phyloP scores from a whole-genome alignment of 495 filamentous ascomycete genomes.

The Penicillium goetzii region DNA sequence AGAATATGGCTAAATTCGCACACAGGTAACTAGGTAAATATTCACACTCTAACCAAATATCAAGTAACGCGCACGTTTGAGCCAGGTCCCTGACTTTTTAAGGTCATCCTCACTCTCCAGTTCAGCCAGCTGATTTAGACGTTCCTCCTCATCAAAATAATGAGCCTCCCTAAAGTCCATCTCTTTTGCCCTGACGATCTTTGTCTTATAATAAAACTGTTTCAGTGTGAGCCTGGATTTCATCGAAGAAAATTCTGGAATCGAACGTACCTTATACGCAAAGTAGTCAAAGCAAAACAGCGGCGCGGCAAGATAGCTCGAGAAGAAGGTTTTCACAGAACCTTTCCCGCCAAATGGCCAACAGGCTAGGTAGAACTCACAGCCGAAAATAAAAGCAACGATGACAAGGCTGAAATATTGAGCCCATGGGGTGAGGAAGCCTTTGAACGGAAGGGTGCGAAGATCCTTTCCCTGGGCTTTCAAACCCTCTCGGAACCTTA shows the following conservation, averaged over 20 bases:
- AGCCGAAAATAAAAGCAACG: conserved; percentile 63
- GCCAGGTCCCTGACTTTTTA: conserved; percentile 13
- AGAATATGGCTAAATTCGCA: too few relatives aligned
- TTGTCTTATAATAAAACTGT: conserved; percentile 30
- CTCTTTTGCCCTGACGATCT: conserved; percentile 28
- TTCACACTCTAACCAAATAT: conserved; percentile 21
- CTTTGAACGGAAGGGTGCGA: conserved; percentile 58
- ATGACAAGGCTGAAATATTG: conserved; percentile 60
- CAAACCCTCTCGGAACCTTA: conserved; percentile 63
- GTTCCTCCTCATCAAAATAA: conserved; percentile 35
- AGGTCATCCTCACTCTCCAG: conserved; percentile 9
- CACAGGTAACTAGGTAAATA: background rate
- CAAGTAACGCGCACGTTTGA: conserved; percentile 25
- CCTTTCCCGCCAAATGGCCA: conserved; percentile 39
- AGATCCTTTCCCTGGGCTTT: conserved; percentile 55
- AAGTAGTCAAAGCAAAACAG: conserved; percentile 36
- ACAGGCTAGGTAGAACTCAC: conserved; percentile 58
- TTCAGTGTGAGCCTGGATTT: background rate
- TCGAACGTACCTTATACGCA: conserved; percentile 28
- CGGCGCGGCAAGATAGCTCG: conserved; percentile 36
- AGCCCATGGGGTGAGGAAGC: conserved; percentile 60
- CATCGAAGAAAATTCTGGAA: too few relatives aligned
- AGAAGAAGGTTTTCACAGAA: conserved; percentile 35
- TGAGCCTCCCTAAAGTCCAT: conserved; percentile 33
- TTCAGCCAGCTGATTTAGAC: conserved; percentile 16